Percentiles rank a stretch among this genome's conserved stretches.
Conservation (phyloP, 2,329 filamentous ascomycete genomes). For the Peltaster fructicola region DNA sequence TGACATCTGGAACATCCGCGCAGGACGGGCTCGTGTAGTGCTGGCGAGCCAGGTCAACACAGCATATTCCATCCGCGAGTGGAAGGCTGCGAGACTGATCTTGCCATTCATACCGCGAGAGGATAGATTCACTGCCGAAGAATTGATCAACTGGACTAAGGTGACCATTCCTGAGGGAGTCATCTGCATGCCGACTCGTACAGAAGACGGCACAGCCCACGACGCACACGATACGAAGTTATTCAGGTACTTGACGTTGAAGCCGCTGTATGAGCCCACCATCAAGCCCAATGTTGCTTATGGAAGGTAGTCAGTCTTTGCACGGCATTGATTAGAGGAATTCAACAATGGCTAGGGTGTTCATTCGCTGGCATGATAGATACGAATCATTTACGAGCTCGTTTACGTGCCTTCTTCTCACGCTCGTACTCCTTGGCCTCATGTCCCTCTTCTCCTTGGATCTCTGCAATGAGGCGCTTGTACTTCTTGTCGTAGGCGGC, state of each 20-base stretch:
- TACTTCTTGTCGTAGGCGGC: conserved; percentile 93
- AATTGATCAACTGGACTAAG: conserved; percentile 3
- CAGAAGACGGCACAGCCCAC: too few relatives aligned
- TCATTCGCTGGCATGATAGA: too few relatives aligned
- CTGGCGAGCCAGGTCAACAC: conserved; percentile 3
- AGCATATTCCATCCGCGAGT: conserved; percentile 1
- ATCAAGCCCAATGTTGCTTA: too few relatives aligned
- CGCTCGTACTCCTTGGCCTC: conserved; percentile 80
- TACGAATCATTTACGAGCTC: conserved; percentile 37
- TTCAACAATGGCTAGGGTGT: neutral
- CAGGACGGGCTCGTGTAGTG: conserved; percentile 1
- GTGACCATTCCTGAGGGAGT: neutral
- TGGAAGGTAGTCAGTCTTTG: too few relatives aligned
- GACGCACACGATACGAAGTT: too few relatives aligned
- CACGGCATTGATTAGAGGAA: too few relatives aligned
- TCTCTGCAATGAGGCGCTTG: conserved; percentile 77
- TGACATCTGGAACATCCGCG: conserved; percentile 4
- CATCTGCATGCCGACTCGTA: too few relatives aligned
- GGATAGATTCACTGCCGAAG: neutral
- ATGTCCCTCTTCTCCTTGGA: conserved; percentile 79
- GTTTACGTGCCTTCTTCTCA: conserved; percentile 64
- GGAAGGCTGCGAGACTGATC: conserved; percentile 1
- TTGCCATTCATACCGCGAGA: neutral
- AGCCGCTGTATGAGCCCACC: too few relatives aligned
- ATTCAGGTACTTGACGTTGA: too few relatives aligned